Evolutionary conservation across 306 rosid species (phyloP).

Genomic region (Benincasa hispida): DNA sequence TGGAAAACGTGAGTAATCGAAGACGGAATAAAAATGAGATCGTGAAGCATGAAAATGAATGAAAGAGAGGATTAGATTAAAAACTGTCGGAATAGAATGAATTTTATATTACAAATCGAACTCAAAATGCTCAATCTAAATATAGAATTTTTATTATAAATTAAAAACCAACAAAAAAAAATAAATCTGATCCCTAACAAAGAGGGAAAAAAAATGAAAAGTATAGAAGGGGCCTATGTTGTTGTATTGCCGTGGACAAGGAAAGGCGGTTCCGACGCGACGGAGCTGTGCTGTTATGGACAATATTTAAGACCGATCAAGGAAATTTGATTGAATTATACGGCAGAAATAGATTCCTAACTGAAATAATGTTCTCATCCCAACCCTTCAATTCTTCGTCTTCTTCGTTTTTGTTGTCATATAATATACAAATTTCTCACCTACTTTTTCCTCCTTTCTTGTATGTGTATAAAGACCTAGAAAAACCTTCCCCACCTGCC

Average conservation of each 20-base stretch:
- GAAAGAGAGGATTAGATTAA: too few relatives aligned
- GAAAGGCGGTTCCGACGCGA: neutral
- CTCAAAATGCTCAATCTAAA: too few relatives aligned
- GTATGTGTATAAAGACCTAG: slow-evolving; percentile 27
- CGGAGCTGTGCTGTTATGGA: neutral
- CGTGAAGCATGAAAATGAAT: too few relatives aligned
- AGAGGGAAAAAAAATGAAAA: neutral
- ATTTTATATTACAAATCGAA: too few relatives aligned
- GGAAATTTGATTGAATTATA: neutral
- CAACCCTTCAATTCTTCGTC: slow-evolving; percentile 3
- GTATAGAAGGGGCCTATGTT: neutral
- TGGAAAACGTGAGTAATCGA: too few relatives aligned
- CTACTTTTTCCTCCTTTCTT: neutral
- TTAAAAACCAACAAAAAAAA: neutral
- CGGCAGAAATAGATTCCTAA: neutral
- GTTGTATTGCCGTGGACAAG: neutral
- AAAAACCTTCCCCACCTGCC: neutral
- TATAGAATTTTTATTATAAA: too few relatives aligned
- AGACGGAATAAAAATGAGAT: too few relatives aligned
- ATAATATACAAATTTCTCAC: neutral
- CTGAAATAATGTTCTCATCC: too few relatives aligned
- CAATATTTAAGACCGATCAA: too few relatives aligned
- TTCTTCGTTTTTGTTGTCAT: neutral
- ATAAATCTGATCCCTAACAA: neutral
- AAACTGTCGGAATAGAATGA: too few relatives aligned